Conservation (phyloP, 2,329 filamentous ascomycete genomes). For the Fusarium illudens region DNA sequence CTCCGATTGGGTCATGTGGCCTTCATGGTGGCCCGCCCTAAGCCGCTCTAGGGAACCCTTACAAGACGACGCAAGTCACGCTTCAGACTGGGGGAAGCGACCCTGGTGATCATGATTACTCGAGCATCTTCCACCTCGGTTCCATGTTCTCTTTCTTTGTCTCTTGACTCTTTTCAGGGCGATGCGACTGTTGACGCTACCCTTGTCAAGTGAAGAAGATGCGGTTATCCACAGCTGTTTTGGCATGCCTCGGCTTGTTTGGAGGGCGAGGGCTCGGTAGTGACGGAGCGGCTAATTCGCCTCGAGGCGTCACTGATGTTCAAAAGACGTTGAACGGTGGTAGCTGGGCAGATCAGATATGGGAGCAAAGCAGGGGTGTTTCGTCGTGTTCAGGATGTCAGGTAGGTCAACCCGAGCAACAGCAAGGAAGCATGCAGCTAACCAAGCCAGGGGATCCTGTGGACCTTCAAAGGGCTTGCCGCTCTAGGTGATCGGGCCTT, state of each 20-base stretch:
- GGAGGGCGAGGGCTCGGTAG: conserved; percentile 9
- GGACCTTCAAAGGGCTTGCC: conserved; percentile 54
- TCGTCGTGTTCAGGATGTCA: conserved; percentile 38
- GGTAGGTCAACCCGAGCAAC: background rate
- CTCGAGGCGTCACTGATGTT: conserved; percentile 2
- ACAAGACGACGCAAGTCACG: conserved; percentile 17
- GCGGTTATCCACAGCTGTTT: conserved; percentile 10
- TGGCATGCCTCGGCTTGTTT: conserved; percentile 18
- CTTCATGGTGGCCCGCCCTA: conserved; percentile 14
- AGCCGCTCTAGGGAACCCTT: conserved; percentile 10
- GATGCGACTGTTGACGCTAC: background rate
- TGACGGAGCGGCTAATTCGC: conserved; percentile 6
- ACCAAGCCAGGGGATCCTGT: conserved; percentile 45
- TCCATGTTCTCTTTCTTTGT: background rate
- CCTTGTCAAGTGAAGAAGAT: conserved; percentile 3
- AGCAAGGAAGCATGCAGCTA: background rate
- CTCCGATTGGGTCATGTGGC: conserved; percentile 31
- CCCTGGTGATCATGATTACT: conserved; percentile 16
- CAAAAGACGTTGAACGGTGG: conserved; percentile 20
- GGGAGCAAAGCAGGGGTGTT: conserved; percentile 23
- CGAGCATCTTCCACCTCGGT: background rate
- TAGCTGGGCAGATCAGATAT: conserved; percentile 29
- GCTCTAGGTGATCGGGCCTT: conserved; percentile 54
- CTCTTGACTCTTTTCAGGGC: background rate
- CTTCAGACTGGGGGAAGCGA: conserved; percentile 1